These are phyloP conservation scores for Lonicera japonica DNA, from an alignment of 129 eudicot species.

Conservation along the genomic window DNA sequence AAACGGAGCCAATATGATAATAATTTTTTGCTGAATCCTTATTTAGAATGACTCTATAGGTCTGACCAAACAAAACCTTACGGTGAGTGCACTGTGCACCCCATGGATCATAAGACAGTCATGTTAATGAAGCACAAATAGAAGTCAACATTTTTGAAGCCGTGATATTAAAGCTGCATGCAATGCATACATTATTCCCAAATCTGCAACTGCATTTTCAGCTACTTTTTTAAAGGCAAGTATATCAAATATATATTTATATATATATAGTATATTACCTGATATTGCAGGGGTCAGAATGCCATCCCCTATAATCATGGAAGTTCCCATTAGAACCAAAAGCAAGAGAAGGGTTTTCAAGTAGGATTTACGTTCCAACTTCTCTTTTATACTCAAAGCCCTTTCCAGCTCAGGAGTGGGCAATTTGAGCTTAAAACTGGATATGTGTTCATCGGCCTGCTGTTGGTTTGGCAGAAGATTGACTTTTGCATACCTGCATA, in stretches of 20 bases:
- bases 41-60: too few relatives aligned
- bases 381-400: conserved; percentile 74
- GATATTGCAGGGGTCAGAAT: conserved; percentile 96
- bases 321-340: conserved; percentile 90
- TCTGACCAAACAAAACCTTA: too few relatives aligned
- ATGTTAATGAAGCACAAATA: too few relatives aligned
- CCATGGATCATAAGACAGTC: too few relatives aligned
- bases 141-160: too few relatives aligned
- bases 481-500: conserved; percentile 86
- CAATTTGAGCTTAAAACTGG: conserved; percentile 79
- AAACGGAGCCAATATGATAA: too few relatives aligned
- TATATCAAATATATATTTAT: neutral
- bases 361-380: conserved; percentile 57
- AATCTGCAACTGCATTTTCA: too few relatives aligned
- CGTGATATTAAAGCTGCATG: too few relatives aligned
- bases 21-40: neutral
- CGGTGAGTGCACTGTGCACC: too few relatives aligned
- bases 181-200: too few relatives aligned
- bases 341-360: conserved; percentile 73
- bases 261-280: conserved; percentile 45
- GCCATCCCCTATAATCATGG: conserved; percentile 97
- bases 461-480: conserved; percentile 83
- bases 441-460: conserved; percentile 82
- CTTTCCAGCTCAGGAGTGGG: conserved; percentile 94
- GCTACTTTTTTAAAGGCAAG: neutral